These are phyloP conservation scores for Aspergillus hiratsukae DNA, from an alignment of 2,329 filamentous ascomycete species.

Conservation along the genomic window DNA sequence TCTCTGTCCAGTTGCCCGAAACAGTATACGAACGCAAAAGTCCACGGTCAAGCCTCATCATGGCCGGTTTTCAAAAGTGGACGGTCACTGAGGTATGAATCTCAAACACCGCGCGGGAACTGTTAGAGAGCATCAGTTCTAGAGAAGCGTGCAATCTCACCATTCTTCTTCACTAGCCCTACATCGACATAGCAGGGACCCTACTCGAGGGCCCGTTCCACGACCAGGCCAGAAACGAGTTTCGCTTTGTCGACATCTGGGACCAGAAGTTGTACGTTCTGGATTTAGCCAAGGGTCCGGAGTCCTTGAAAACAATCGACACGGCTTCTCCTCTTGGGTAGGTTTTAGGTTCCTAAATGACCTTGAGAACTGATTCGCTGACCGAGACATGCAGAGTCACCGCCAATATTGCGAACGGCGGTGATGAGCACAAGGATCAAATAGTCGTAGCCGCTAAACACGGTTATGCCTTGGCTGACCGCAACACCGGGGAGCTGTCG, in stretches of 20 bases:
- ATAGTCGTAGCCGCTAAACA: constrained; percentile 77
- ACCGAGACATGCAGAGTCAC: constrained; percentile 54
- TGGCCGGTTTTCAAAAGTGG: constrained; percentile 42
- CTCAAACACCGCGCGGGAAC: not conserved
- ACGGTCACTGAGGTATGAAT: constrained; percentile 41
- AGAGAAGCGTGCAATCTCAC: constrained; percentile 7
- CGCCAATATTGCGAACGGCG: constrained; percentile 67
- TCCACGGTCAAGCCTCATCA: constrained; percentile 9
- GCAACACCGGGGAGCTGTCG: constrained; percentile 51
- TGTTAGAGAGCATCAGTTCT: not conserved
- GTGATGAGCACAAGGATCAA: constrained; percentile 47
- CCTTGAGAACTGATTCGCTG: constrained; percentile 42
- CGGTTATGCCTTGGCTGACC: constrained; percentile 74
- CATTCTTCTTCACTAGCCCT: constrained; percentile 27
- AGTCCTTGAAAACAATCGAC: constrained; percentile 54
- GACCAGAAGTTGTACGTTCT: constrained; percentile 69
- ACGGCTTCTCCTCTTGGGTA: constrained; percentile 56
- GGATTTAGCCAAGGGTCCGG: constrained; percentile 59
- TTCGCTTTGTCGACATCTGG: constrained; percentile 64
- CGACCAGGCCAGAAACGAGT: constrained; percentile 35
- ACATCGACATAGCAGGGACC: constrained; percentile 34
- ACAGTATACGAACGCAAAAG: not conserved
- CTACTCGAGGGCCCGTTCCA: constrained; percentile 41
- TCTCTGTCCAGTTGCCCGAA: constrained; percentile 10
- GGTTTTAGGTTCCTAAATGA: constrained; percentile 10